Conservation (phyloP, 225 moss, liverwort and hornwort species). For the Polytrichum commune region DNA sequence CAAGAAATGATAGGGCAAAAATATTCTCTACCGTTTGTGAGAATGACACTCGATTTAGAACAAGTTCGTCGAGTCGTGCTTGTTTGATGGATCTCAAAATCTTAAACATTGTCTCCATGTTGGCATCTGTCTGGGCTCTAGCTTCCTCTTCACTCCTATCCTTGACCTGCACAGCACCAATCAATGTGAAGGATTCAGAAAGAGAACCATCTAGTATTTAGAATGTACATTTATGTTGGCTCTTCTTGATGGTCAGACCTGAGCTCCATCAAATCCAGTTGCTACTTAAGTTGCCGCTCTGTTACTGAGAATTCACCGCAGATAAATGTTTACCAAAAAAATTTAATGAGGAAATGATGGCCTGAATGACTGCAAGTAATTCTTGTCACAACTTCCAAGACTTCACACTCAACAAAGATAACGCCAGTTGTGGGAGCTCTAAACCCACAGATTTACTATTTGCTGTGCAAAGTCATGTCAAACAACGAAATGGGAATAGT, state of each 20-base stretch:
- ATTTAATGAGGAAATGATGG: too few species aligned
- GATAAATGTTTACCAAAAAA: too few species aligned
- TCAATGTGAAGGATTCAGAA: not conserved
- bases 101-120: conserved; percentile 72
- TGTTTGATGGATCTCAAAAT: conserved; percentile 20
- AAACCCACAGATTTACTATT: too few species aligned
- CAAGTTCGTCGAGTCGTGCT: conserved; percentile 52
- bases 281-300: too few species aligned
- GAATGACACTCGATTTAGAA: conserved; percentile 66
- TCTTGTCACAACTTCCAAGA: too few species aligned
- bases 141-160: conserved; percentile 38
- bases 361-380: too few species aligned
- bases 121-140: conserved; percentile 67
- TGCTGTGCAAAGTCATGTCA: too few species aligned
- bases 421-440: too few species aligned
- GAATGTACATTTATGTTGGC: not conserved
- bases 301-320: too few species aligned
- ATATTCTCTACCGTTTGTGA: conserved; percentile 83
- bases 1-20: conserved; percentile 80
- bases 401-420: too few species aligned
- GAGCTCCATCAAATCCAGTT: not conserved
- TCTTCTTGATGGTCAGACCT: not conserved
- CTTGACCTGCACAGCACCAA: conserved; percentile 40
- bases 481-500: too few species aligned
- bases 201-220: too few species aligned